Evolutionary conservation across 768 basidiomycete genomes (phyloP), one percentile per base, ranked within the genome.

Genomic region (Macrocybe gigantea): DNA sequence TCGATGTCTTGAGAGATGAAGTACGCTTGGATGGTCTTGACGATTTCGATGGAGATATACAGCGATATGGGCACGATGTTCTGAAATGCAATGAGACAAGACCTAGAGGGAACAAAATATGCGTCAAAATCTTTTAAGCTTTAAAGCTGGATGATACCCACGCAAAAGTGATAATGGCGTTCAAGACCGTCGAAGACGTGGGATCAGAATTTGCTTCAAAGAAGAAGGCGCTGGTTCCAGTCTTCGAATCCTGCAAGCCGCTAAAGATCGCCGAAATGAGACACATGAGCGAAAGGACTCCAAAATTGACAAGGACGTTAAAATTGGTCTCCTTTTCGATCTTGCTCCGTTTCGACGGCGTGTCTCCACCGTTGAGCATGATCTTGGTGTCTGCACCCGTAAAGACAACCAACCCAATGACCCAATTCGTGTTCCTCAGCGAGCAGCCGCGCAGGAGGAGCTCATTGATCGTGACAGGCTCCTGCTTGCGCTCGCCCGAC

Each of bases 281-380:
- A 64, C 93, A 96, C 75, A 97, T 88, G 35, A 77, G 44, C 37
- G 84, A 61, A 48, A 98, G 72, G 50, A 96, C 65, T 38, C 76
- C 66, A 60, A 97, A 97, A 65, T 97, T 98, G 70, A 96, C 88
- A 44, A 94, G 70, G 54, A 97, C 95, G 60, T 97, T 98, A 74
- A 93, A 95, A 65, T 95, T 98, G 7, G 95, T 98, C 73, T 98
- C 95, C 69, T 83, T 88, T 71, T 97, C 93, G 60, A 98, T 97
- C 75, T 94, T 98, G 59, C 86, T 90, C 50, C 91, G 85, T 61
- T 98, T 98, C n/a, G 88, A 92, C 1, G 94, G 93, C 1, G 93
- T 97, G 10, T 84, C 85, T 13, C 94, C 93, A 33, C 90, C 89
- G 54, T 94, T 94, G 49, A 92, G 68, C 80, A 91, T 88, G 56